These are phyloP conservation scores for Arachnopeziza araneosa DNA, from an alignment of 2,329 filamentous ascomycete species.

Conservation along the genomic window DNA sequence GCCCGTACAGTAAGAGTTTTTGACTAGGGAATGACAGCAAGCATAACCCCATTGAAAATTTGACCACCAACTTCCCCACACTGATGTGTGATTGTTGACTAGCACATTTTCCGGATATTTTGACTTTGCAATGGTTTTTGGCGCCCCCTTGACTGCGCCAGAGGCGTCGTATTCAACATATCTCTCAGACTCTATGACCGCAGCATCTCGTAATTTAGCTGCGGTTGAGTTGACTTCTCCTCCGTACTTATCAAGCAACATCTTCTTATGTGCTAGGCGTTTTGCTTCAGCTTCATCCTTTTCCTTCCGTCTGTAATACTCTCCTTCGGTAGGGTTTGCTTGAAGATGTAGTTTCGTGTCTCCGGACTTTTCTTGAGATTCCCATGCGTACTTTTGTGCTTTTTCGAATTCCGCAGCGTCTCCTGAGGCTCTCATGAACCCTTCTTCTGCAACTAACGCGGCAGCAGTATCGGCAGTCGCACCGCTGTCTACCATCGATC, in stretches of 20 bases:
- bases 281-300: slow-evolving; percentile 65
- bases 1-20: slow-evolving; percentile 97
- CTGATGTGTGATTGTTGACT: slow-evolving; percentile 83
- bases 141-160: slow-evolving; percentile 82
- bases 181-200: slow-evolving; percentile 72
- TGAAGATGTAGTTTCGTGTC: slow-evolving; percentile 83
- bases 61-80: slow-evolving; percentile 98
- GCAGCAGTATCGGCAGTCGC: slow-evolving; percentile 76
- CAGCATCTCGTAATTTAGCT: slow-evolving; percentile 57
- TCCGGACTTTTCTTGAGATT: slow-evolving; percentile 78
- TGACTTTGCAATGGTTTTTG: slow-evolving; percentile 70
- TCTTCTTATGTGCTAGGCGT: slow-evolving; percentile 61
- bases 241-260: slow-evolving; percentile 78
- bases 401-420: slow-evolving; percentile 90
- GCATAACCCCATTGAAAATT: slow-evolving; percentile 94
- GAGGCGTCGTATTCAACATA: slow-evolving; percentile 94
- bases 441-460: slow-evolving; percentile 83
- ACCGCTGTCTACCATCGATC: slow-evolving; percentile 81
- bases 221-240: slow-evolving; percentile 54
- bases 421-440: slow-evolving; percentile 81
- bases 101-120: slow-evolving; percentile 89
- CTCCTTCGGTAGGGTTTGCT: slow-evolving; percentile 92
- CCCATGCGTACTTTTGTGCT: slow-evolving; percentile 90
- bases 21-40: slow-evolving; percentile 88
- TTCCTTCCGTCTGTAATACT: slow-evolving; percentile 76